A percentile compares a stretch with the other conserved stretches of the same genome.
Conservation (phyloP, 148 eudicot genomes). For the Rhododendron ferrugineum region DNA sequence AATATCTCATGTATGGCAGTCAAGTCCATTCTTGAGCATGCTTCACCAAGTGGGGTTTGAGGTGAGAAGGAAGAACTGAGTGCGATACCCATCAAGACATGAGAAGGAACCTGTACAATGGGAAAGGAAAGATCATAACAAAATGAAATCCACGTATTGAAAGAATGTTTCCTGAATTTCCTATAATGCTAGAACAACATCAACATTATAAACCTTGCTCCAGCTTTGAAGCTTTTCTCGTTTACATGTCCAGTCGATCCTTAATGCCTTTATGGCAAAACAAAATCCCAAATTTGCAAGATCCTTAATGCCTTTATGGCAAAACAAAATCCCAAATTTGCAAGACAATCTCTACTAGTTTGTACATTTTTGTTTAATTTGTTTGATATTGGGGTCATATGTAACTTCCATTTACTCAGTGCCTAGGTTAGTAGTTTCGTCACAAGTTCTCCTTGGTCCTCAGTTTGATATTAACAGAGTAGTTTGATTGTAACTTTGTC, state of each 20-base stretch:
- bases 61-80: constrained; percentile 42
- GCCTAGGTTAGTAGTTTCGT: not conserved
- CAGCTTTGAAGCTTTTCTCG: not conserved
- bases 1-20: constrained; percentile 59
- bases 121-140: not conserved
- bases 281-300: not conserved
- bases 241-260: not conserved
- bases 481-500: no score
- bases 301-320: not conserved
- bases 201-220: not conserved
- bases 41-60: constrained; percentile 51
- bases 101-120: constrained; percentile 49
- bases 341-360: not conserved
- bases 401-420: not conserved
- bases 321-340: not conserved
- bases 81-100: constrained; percentile 54
- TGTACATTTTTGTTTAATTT: not conserved
- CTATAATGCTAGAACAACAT: not conserved
- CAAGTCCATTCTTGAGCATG: constrained; percentile 56
- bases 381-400: not conserved
- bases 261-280: not conserved
- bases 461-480: no score
- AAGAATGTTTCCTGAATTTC: not conserved
- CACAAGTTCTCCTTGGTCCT: no score
- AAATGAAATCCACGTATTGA: not conserved